Percentiles rank a stretch among this genome's conserved stretches.
phyloP scores from a whole-genome alignment of 2,329 filamentous ascomycete genomes.

The Colletotrichum chlorophyti region DNA sequence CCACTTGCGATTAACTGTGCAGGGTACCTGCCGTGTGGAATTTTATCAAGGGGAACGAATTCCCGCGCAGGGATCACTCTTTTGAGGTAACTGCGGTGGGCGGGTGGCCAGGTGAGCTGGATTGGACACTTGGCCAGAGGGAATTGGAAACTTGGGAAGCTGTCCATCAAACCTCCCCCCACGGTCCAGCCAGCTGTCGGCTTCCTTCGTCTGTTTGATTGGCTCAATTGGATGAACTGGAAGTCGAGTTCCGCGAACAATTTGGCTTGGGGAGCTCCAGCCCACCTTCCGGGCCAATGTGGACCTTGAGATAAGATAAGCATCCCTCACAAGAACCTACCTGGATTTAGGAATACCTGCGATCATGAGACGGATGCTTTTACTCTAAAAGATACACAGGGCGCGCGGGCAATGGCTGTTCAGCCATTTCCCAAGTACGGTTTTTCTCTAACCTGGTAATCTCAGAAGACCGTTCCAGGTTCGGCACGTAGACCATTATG shows the following conservation, averaged over 20 bases:
- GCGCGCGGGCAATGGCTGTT: background rate
- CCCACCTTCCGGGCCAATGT: background rate
- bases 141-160: too few relatives aligned
- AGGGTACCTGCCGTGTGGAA: too few relatives aligned
- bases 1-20: too few relatives aligned
- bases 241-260: too few relatives aligned
- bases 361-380: too few relatives aligned
- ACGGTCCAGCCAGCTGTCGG: too few relatives aligned
- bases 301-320: slow-evolving; percentile 19
- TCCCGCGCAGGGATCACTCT: slow-evolving; percentile 5
- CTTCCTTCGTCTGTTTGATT: too few relatives aligned
- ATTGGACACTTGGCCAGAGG: slow-evolving; percentile 27
- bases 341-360: background rate
- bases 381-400: slow-evolving; percentile 9
- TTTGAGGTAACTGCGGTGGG: background rate
- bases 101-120: background rate
- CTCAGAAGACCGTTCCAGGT: background rate
- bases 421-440: background rate
- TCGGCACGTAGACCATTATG: background rate
- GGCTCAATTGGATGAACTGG: slow-evolving; percentile 5
- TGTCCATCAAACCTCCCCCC: background rate
- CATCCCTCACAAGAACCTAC: too few relatives aligned
- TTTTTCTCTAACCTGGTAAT: background rate
- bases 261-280: slow-evolving; percentile 3
- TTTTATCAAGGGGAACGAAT: background rate